These are phyloP conservation scores for Cercospora zeina DNA, from an alignment of 2,329 filamentous ascomycete genomes.

Conservation along the genomic window DNA sequence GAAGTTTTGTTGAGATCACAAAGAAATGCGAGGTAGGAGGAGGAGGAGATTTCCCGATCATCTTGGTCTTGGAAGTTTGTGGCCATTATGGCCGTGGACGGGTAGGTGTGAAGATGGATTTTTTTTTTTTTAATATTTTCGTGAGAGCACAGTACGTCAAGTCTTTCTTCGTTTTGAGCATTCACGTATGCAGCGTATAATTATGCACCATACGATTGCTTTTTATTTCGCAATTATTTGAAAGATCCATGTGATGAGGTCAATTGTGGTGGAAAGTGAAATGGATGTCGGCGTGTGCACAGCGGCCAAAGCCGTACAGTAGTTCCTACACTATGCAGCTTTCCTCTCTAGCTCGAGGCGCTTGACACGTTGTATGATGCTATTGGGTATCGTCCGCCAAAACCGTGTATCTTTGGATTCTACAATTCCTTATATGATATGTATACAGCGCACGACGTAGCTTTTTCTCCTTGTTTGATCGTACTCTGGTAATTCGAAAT, in stretches of 20 bases:
- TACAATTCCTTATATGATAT: not conserved
- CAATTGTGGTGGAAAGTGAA: not conserved
- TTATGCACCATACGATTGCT: not conserved
- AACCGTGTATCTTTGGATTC: not conserved
- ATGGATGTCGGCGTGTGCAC: not conserved
- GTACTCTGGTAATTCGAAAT: too few relatives aligned
- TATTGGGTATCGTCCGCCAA: not conserved
- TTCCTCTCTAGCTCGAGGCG: not conserved
- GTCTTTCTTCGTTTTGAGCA: too few relatives aligned
- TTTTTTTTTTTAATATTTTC: too few relatives aligned
- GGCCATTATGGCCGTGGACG: not conserved
- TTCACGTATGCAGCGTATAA: too few relatives aligned
- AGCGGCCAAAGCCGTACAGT: constrained; percentile 3
- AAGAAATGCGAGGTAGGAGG: not conserved
- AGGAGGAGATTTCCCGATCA: not conserved
- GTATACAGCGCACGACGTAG: not conserved
- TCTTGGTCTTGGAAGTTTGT: not conserved
- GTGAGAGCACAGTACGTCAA: too few relatives aligned
- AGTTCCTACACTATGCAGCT: not conserved
- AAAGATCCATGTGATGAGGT: not conserved
- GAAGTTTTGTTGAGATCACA: constrained; percentile 10
- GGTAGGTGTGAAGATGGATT: too few relatives aligned
- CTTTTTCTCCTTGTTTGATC: not conserved
- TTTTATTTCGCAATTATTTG: not conserved
- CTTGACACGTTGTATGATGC: constrained; percentile 7